These are phyloP conservation scores for Calonectria hongkongensis DNA, from an alignment of 2,329 filamentous ascomycete genomes.

Conservation along the genomic window DNA sequence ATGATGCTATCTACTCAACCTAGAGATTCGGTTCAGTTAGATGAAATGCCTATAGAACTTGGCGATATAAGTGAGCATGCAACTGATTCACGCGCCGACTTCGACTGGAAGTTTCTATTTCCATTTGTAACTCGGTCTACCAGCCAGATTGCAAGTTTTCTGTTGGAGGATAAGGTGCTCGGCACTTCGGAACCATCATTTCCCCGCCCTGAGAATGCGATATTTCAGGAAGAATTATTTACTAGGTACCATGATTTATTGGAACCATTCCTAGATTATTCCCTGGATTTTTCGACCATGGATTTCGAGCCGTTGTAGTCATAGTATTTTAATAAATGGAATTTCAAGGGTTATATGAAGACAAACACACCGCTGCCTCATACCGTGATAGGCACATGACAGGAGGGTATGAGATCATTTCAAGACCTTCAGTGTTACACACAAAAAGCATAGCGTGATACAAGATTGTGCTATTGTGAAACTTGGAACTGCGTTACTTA, in stretches of 20 bases:
- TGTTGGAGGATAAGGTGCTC: slow-evolving; percentile 46
- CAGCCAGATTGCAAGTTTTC: slow-evolving; percentile 41
- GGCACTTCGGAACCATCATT: slow-evolving; percentile 39
- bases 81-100: neutral
- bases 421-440: too few relatives aligned
- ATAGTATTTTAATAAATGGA: too few relatives aligned
- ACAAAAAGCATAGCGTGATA: too few relatives aligned
- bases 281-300: slow-evolving; percentile 45
- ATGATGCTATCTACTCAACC: slow-evolving; percentile 31
- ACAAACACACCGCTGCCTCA: too few relatives aligned
- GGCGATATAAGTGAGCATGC: neutral
- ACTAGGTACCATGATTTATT: slow-evolving; percentile 47
- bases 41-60: neutral
- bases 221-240: slow-evolving; percentile 46
- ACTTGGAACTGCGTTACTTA: too few relatives aligned
- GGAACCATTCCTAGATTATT: slow-evolving; percentile 49
- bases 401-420: too few relatives aligned
- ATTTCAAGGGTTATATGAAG: too few relatives aligned
- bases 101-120: slow-evolving; percentile 46
- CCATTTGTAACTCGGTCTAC: slow-evolving; percentile 48
- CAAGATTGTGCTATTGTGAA: too few relatives aligned
- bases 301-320: slow-evolving; percentile 25
- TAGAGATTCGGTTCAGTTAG: neutral
- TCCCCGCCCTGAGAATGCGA: slow-evolving; percentile 44
- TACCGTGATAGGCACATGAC: too few relatives aligned